Base-by-base conservation (phyloP, 192 early-diverging fungal species). In the Podila epigama region DNA sequence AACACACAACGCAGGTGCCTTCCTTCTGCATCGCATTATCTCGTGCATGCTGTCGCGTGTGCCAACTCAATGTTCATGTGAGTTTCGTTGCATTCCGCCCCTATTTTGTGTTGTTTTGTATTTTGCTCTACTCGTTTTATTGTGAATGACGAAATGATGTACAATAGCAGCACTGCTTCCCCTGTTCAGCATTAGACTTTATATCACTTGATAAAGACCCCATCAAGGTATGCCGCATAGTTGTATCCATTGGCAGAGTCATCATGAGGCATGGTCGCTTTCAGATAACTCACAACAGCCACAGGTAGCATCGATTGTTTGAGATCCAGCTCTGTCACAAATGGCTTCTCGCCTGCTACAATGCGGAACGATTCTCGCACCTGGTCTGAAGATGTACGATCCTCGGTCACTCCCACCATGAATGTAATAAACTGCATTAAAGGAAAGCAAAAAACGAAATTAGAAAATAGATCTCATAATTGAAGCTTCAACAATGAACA, bases 361-460 rank as follows among this genome's bases (percentile, higher is more conserved):
- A 92, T 88, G 48, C 88, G 84, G 90, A 98, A 98, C 20, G 96
- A 92, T 42, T 91, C 88, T 32, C 85, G 83, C 20, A 97, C 83
- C 82, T 97, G 94, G 44, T 97, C 93, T 8, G 92, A 90, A 36
- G 90, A 93, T 6, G 93, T 90, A 63, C 95, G 93, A 80, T 97
- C 95, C 80, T 98, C 95, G 42, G 94, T 94, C 9, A 96, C 85
- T 33, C 85, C 87, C 2, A 92, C 87, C 89, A 96, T 89, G 67
- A 90, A 96, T 35, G 88, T 85, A 65, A 97, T 94, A 65, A 95
- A 97, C 78, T 92, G 63, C 0, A 7, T 39, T 16, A 31, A 27
- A 58, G 37, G 40, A 37, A 50, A 28, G 37, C 31, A 64, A 44
- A 15, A 53, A 50, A 44, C 9, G 44, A 53, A 4, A 44, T 59